phyloP scores from a whole-genome alignment of 306 rosid species.

The Phaseolus lunatus region DNA sequence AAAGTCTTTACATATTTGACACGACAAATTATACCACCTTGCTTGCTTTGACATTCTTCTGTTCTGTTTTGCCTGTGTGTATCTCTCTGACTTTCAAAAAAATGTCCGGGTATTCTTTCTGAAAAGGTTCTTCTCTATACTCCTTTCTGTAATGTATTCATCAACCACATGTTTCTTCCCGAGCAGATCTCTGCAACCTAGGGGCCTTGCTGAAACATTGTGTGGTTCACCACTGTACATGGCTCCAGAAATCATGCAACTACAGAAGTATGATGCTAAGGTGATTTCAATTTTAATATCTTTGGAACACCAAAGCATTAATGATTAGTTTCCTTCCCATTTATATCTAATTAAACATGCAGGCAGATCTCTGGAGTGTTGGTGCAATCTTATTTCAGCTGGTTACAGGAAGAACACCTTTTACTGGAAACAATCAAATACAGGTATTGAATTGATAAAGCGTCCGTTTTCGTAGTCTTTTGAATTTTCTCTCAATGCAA shows the following conservation, averaged over 20 bases:
- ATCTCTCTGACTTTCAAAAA: not conserved
- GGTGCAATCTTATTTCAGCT: slow-evolving; percentile 95
- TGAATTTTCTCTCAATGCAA: slow-evolving; percentile 26
- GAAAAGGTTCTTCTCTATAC: slow-evolving; percentile 16
- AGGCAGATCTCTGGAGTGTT: slow-evolving; percentile 99
- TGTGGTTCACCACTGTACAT: slow-evolving; percentile 99
- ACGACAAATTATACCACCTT: slow-evolving; percentile 17
- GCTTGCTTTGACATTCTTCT: slow-evolving; percentile 16
- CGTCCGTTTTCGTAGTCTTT: not conserved
- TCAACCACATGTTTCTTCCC: slow-evolving; percentile 35
- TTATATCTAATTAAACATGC: slow-evolving; percentile 63
- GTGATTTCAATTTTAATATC: slow-evolving; percentile 55
- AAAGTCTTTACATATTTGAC: not conserved
- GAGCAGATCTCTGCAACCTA: slow-evolving; percentile 92
- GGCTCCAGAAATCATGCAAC: slow-evolving; percentile 99
- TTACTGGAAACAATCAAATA: slow-evolving; percentile 88
- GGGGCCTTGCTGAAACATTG: slow-evolving; percentile 97
- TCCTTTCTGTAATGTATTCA: slow-evolving; percentile 34
- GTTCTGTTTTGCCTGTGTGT: slow-evolving; percentile 25
- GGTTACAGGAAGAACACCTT: slow-evolving; percentile 94
- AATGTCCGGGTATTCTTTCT: slow-evolving; percentile 25
- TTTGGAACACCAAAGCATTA: slow-evolving; percentile 17
- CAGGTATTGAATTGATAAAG: slow-evolving; percentile 60
- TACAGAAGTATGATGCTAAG: slow-evolving; percentile 98
- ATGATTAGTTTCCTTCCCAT: slow-evolving; percentile 47